A percentile compares a stretch with the other conserved stretches of the same genome.
Conservation (phyloP, 1,139 yeast species). For the Kurtzmaniella quercitrusa region DNA sequence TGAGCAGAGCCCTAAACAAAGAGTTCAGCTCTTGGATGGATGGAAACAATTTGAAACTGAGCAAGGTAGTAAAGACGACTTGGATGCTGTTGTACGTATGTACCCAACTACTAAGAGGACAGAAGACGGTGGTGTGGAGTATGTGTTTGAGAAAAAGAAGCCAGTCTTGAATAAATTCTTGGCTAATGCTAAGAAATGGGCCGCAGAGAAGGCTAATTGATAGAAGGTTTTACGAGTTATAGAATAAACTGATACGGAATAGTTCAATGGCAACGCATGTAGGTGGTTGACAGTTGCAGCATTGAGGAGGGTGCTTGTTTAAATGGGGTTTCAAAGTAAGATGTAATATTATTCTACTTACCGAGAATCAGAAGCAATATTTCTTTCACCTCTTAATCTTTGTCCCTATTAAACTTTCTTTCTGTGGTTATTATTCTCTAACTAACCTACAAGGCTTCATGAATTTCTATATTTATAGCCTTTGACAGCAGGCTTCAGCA, state of each 20-base stretch:
- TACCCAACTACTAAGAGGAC: neutral
- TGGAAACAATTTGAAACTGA: conserved; percentile 61
- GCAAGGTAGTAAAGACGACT: conserved; percentile 51
- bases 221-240: neutral
- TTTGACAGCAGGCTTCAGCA: no score
- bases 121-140: conserved; percentile 33
- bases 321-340: no score
- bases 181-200: conserved; percentile 64
- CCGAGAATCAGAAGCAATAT: no score
- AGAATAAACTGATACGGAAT: neutral
- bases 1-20: conserved; percentile 36
- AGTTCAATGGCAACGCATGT: no score
- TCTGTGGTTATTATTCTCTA: no score
- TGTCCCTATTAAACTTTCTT: no score
- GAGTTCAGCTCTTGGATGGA: conserved; percentile 58
- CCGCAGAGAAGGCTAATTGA: neutral
- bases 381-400: no score
- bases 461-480: no score
- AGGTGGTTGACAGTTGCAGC: no score
- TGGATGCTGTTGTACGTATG: conserved; percentile 24
- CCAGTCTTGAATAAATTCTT: conserved; percentile 48
- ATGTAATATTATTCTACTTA: no score
- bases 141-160: conserved; percentile 62
- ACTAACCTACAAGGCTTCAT: no score
- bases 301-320: no score